Evolutionary conservation across 805 yeast species (phyloP), one percentile per base, ranked within the genome.

Genomic region (Teunomyces aglyptinius): DNA sequence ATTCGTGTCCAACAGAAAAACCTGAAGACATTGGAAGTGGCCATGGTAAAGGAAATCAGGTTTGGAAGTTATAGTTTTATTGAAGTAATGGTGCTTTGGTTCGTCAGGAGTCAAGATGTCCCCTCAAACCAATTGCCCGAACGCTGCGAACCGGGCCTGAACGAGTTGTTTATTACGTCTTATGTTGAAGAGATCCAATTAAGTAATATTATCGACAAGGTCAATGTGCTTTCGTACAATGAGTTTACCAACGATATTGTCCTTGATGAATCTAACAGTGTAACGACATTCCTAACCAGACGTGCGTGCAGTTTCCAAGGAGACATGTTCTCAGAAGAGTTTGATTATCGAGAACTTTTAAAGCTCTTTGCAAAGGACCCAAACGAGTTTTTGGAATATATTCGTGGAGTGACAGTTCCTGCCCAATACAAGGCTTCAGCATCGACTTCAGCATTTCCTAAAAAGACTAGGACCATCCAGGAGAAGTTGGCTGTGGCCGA

Each of bases 101-200:
- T 82, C 49, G 57, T 74, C n/a, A 58, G 75, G 44, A 57, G 63
- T 39, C 35, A 58, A 4, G 83, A 81, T 32, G 61, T 78, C 6
- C 56, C 49, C 12, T 50, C 55, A 7, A 57, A 51, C 3, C 45
- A 53, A 10, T 44, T 60, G 7, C 60, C 60, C 6, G 50, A 48
- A n/a, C 44, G 48, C 28, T 49, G 50, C 29, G 47, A 47, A 6
- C 48, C 42, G 13, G 52, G 52, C 3, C 55, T 56, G 24, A 72
- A 75, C 53, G 89, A 84, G 59, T 45, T 84, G 5, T 80, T 79
- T 51, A 55, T 85, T 20, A 78, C 87, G 0, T 73, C 86, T 2
- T 74, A 76, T 28, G 45, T 69, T 15, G 75, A 72, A 3, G 73
- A 73, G 31, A 60, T 84, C 12, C 55, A 62, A 41, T 61, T 82